phyloP scores from a whole-genome alignment of 1,139 yeast genomes.

The Suhomyces guaymorum region DNA sequence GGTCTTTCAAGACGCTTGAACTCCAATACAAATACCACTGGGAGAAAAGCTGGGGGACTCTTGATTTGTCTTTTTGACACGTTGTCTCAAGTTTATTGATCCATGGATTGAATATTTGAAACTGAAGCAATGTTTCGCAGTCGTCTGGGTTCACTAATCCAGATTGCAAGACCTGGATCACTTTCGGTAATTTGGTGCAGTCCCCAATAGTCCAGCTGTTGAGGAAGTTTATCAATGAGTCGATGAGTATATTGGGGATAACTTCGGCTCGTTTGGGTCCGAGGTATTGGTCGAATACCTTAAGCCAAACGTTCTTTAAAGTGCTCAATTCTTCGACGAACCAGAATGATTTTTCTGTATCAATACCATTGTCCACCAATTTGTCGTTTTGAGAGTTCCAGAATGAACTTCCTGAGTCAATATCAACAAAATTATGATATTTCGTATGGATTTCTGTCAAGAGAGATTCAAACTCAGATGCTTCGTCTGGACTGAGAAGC shows the following conservation, averaged over 20 bases:
- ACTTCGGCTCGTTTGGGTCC: constrained; percentile 2
- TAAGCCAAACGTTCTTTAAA: constrained; percentile 14
- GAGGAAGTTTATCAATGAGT: constrained; percentile 3
- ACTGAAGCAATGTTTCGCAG: constrained; percentile 25
- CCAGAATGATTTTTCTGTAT: too few species aligned
- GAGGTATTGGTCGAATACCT: constrained; percentile 15
- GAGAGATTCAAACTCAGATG: constrained; percentile 21
- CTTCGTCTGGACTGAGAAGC: background rate
- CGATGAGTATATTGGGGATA: background rate
- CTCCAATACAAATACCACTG: constrained; percentile 12
- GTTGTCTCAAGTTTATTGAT: constrained; percentile 8
- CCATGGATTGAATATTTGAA: constrained; percentile 35
- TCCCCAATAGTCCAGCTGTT: constrained; percentile 2
- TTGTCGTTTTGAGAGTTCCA: constrained; percentile 15
- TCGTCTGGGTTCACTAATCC: constrained; percentile 2
- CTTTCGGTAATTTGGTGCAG: background rate
- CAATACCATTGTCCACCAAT: constrained; percentile 3
- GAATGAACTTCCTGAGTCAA: constrained; percentile 16
- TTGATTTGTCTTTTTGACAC: background rate
- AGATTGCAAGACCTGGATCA: background rate
- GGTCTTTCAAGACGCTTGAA: background rate
- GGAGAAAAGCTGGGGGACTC: constrained; percentile 5
- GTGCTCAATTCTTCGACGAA: too few species aligned
- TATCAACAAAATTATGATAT: constrained; percentile 16
- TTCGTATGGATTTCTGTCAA: constrained; percentile 18